Percentiles rank a stretch among this genome's conserved stretches.
These are phyloP conservation scores for Ophiosphaerella korrae DNA, from an alignment of 2,329 filamentous ascomycete species.

Conservation along the genomic window DNA sequence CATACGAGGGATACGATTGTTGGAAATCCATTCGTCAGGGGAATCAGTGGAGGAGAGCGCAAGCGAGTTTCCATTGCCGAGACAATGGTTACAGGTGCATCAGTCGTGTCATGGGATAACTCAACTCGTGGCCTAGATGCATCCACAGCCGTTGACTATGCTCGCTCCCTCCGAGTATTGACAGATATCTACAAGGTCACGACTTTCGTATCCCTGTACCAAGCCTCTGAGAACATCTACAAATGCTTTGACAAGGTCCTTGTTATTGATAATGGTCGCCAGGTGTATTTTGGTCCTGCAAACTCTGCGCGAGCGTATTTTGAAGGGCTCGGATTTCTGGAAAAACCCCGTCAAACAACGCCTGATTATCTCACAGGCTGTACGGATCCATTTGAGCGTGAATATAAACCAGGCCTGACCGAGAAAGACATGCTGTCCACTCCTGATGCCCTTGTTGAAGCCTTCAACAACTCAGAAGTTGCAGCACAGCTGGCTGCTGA, in stretches of 20 bases:
- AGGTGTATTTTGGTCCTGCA: slow-evolving; percentile 76
- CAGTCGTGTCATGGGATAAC: slow-evolving; percentile 69
- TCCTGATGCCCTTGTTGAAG: slow-evolving; percentile 68
- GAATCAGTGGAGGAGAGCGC: slow-evolving; percentile 78
- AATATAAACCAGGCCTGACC: slow-evolving; percentile 71
- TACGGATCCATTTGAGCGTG: slow-evolving; percentile 82
- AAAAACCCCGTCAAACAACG: slow-evolving; percentile 77
- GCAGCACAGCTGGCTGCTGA: slow-evolving; percentile 64
- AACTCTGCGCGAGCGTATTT: slow-evolving; percentile 74
- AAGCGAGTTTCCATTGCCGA: slow-evolving; percentile 84
- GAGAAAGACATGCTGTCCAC: slow-evolving; percentile 70
- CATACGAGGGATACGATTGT: slow-evolving; percentile 86
- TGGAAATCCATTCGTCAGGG: slow-evolving; percentile 77
- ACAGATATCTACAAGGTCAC: slow-evolving; percentile 84
- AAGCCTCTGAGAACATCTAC: slow-evolving; percentile 83
- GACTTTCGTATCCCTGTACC: slow-evolving; percentile 85
- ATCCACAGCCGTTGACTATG: slow-evolving; percentile 56
- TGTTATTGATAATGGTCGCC: slow-evolving; percentile 75
- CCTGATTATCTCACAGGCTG: slow-evolving; percentile 83
- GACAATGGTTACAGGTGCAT: slow-evolving; percentile 76
- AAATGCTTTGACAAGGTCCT: slow-evolving; percentile 82
- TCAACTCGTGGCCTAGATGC: slow-evolving; percentile 56
- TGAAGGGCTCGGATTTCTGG: slow-evolving; percentile 74
- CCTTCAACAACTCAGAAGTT: slow-evolving; percentile 70
- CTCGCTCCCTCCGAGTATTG: slow-evolving; percentile 59